Evolutionary conservation across 768 basidiomycete genomes (phyloP).

Genomic region (Termitomyces sp.): DNA sequence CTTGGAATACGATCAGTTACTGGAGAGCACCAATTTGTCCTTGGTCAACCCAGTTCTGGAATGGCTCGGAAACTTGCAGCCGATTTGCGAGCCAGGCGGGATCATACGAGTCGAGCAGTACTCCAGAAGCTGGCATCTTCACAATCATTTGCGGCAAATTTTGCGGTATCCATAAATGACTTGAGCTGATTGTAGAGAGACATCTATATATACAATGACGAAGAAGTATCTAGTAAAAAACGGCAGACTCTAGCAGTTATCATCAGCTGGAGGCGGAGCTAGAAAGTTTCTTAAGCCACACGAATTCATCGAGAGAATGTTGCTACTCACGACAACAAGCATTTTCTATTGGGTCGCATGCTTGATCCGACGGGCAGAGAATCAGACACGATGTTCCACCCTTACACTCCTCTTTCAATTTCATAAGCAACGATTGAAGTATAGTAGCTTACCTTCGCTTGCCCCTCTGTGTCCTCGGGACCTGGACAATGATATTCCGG

Average conservation of each 20-base stretch:
- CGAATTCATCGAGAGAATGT: constrained; percentile 4
- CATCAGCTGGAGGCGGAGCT: constrained; percentile 50
- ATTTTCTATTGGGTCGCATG: constrained; percentile 66
- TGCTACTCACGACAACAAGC: constrained; percentile 77
- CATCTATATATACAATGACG: constrained; percentile 4
- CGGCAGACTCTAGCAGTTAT: constrained; percentile 11
- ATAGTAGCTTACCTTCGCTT: constrained; percentile 39
- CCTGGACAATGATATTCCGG: constrained; percentile 67
- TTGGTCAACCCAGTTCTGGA: constrained; percentile 62
- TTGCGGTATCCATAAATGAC: constrained; percentile 61
- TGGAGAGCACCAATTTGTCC: constrained; percentile 44
- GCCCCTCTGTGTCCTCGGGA: constrained; percentile 42
- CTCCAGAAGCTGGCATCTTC: constrained; percentile 61
- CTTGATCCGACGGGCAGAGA: constrained; percentile 65
- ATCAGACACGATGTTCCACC: constrained; percentile 65
- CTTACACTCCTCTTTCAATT: constrained; percentile 20
- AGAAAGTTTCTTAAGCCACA: constrained; percentile 6
- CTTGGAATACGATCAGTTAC: constrained; percentile 58
- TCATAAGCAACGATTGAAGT: background rate
- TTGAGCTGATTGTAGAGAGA: constrained; percentile 23
- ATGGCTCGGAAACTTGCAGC: constrained; percentile 66
- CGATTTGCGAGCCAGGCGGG: constrained; percentile 55
- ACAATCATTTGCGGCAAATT: constrained; percentile 68
- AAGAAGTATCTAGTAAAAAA: constrained; percentile 12
- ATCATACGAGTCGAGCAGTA: constrained; percentile 50